Base-by-base conservation (phyloP, 1,284 basidiomycete species). In the Porodaedalea pini region DNA sequence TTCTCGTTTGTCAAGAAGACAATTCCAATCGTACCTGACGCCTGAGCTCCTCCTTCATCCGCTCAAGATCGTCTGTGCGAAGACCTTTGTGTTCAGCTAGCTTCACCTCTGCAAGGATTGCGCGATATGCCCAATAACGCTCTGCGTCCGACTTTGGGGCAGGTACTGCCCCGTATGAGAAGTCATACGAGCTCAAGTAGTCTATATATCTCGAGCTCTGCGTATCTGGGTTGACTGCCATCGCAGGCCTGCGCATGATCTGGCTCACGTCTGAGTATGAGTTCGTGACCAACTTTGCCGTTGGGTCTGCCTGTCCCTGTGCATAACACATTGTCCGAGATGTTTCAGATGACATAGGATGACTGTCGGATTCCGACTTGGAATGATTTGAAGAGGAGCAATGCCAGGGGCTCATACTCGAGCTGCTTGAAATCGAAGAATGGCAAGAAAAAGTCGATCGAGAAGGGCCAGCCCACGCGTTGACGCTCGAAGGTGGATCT, bases 111-210 rank as follows among this genome's bases (percentile, higher is more conserved):
- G 58, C 58, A 13, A 49, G 44, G 13, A 60, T 34, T 10, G 54
- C 54, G 15, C 58, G 47, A 29, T 48, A 57, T 23, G 58, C 58
- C 58, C 58, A 60, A 31, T 60, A 56, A 23, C 48, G 29, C 48
- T 60, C 58, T 2, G n/a, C 36, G 4, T 40, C 36, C 10, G 58
- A 52, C 25, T 29, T 11, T 3, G 58, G 48, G 4, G 17, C 43
- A 29, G 40, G 48, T 10, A 40, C 32, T 3, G 23, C 25, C 27
- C 23, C 29, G 23, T 48, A 25, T 23, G 4, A 45, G 3, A 19
- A n/a, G 43, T 23, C n/a, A 37, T n/a, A 37, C n/a, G 36, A 8
- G 36, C 36, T 8, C 23, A 29, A 29, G 19, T 43, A 23, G 13
- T 29, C 34, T 23, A 19, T 17, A 13, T 39, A 39, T 17, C 15